Percentiles rank a stretch among this genome's conserved stretches.
phyloP scores from a whole-genome alignment of 2,329 filamentous ascomycete genomes.

The Ascosphaera aggregata region DNA sequence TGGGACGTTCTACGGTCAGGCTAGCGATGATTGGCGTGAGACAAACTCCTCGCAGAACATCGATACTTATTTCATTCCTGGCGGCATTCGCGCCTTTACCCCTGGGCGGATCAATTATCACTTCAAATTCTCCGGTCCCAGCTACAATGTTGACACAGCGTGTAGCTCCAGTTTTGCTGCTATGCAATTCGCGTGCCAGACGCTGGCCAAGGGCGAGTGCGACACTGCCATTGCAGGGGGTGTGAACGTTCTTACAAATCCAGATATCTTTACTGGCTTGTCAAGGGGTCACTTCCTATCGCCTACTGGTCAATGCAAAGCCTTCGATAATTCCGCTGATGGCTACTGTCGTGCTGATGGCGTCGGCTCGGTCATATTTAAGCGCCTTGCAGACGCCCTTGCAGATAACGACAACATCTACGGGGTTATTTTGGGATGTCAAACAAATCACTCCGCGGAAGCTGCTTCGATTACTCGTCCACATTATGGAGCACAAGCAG shows the following conservation, averaged over 20 bases:
- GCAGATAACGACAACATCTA: conserved; percentile 46
- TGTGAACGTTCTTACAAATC: conserved; percentile 55
- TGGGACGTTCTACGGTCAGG: conserved; percentile 52
- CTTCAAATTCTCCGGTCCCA: conserved; percentile 53
- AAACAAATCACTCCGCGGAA: conserved; percentile 63
- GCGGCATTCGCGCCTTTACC: conserved; percentile 36
- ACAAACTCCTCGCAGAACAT: conserved; percentile 32
- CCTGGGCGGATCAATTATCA: conserved; percentile 49
- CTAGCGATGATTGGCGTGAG: conserved; percentile 55
- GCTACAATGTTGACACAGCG: conserved; percentile 51
- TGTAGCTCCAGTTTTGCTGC: conserved; percentile 53
- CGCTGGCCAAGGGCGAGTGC: conserved; percentile 51
- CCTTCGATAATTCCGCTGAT: conserved; percentile 58
- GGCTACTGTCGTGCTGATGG: conserved; percentile 65
- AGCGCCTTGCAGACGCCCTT: conserved; percentile 56
- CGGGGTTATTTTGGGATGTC: conserved; percentile 50
- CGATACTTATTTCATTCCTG: conserved; percentile 44
- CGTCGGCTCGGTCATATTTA: conserved; percentile 51
- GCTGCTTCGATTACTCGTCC: conserved; percentile 68
- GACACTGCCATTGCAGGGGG: conserved; percentile 65
- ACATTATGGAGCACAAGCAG: conserved; percentile 51
- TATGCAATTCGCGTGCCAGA: conserved; percentile 47
- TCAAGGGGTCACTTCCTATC: conserved; percentile 58
- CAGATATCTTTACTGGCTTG: conserved; percentile 55
- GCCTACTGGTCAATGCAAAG: conserved; percentile 47